These are phyloP conservation scores for Botrytis byssoidea DNA, from an alignment of 2,329 filamentous ascomycete genomes.

Conservation along the genomic window DNA sequence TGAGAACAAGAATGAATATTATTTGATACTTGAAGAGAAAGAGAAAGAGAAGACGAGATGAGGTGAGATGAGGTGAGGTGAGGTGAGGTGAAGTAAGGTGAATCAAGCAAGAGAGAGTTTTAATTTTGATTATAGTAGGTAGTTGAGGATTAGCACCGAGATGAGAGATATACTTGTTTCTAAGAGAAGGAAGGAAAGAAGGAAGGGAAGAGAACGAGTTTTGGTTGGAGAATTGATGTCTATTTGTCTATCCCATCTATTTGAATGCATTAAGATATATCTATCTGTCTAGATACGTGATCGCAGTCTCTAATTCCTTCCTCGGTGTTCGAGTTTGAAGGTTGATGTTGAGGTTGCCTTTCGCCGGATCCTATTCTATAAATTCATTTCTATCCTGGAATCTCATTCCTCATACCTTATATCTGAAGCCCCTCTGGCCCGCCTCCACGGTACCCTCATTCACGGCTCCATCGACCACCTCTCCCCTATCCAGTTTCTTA, in stretches of 20 bases:
- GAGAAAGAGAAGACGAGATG: neutral
- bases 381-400: neutral
- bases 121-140: neutral
- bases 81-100: neutral
- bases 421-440: conserved; percentile 17
- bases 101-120: neutral
- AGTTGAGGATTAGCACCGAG: neutral
- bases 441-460: conserved; percentile 15
- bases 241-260: neutral
- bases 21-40: neutral
- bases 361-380: neutral
- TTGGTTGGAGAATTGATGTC: neutral
- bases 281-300: neutral
- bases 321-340: neutral
- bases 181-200: neutral
- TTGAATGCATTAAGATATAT: neutral
- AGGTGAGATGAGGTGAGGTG: neutral
- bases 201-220: neutral
- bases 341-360: no score
- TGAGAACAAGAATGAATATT: neutral
- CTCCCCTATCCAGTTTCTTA: conserved; percentile 65
- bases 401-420: neutral
- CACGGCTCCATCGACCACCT: conserved; percentile 45
- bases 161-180: neutral
- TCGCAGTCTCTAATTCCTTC: neutral